phyloP scores from a whole-genome alignment of 2,329 filamentous ascomycete genomes.

The Cladosporium sp. region DNA sequence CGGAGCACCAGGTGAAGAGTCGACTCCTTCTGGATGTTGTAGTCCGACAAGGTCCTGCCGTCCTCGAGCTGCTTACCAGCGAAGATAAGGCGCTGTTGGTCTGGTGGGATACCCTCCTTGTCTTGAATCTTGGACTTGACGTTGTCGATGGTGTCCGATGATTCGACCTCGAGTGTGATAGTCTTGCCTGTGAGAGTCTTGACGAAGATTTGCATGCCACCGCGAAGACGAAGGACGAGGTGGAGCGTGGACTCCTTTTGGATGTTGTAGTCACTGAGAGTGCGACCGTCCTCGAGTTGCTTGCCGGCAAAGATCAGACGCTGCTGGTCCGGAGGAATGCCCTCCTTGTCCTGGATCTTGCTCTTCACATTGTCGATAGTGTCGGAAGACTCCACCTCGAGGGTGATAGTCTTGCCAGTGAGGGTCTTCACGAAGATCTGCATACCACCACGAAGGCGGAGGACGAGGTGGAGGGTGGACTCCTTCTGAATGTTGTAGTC shows the following conservation, averaged over 20 bases:
- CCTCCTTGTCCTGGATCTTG: slow-evolving; percentile 81
- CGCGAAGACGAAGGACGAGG: slow-evolving; percentile 92
- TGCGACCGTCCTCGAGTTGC: slow-evolving; percentile 72
- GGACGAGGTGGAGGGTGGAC: slow-evolving; percentile 92
- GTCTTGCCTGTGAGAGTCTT: slow-evolving; percentile 99
- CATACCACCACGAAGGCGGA: slow-evolving; percentile 91
- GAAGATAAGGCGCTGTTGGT: slow-evolving; percentile 94
- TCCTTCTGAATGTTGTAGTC: slow-evolving; percentile 98
- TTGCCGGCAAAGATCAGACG: slow-evolving; percentile 64
- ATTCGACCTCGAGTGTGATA: slow-evolving; percentile 98
- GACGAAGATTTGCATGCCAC: slow-evolving; percentile 81
- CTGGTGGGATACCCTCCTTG: slow-evolving; percentile 95
- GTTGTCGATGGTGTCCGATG: slow-evolving; percentile 97
- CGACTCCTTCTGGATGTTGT: slow-evolving; percentile 82
- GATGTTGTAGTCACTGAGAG: slow-evolving; percentile 93
- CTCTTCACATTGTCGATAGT: slow-evolving; percentile 93
- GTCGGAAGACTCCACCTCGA: slow-evolving; percentile 89
- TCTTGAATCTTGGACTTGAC: slow-evolving; percentile 99
- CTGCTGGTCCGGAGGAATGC: slow-evolving; percentile 92
- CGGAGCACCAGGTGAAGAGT: slow-evolving; percentile 65
- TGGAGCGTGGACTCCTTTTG: slow-evolving; percentile 95
- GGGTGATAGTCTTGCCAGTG: slow-evolving; percentile 98
- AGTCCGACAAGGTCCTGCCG: slow-evolving; percentile 83
- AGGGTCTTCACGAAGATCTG: slow-evolving; percentile 92
- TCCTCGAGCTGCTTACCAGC: slow-evolving; percentile 95